Evolutionary conservation across 225 moss, liverwort and hornwort genomes (phyloP), one percentile per base, ranked within the genome.

Genomic region (Pseudisothecium myosuroides): DNA sequence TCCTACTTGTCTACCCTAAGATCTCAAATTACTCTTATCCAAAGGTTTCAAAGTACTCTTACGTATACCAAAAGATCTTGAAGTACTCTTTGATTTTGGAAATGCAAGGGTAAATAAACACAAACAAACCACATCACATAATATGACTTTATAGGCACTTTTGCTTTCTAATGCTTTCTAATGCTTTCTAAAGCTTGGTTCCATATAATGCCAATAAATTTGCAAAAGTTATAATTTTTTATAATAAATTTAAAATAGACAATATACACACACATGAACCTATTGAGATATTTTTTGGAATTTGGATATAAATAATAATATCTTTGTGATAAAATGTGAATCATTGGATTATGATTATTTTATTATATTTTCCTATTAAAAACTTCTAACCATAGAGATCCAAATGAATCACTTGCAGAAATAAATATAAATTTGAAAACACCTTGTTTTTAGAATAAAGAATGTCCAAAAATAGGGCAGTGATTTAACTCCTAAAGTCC

Each of bases 311-410:
- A 74, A 29, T 6, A 29, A 28, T 74, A 5, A 29, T 45, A 74
- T 29, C 5, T 18, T 41, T 4, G 11, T 29, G 3, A 45, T 28
- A 45, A 45, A 1, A 8, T 73, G 3, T 11, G 5, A 72, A 29
- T 29, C 3, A 29, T 18, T 10, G 6, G 31, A 49, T 31, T 75
- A 16, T 19, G 2, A 19, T 31, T 6, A 31, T 7, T 18, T 5
- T 16, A 74, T 47, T 45, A 10, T 29, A 26, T 45, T 73, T 43
- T 0, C 2, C 9, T 17, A 28, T 73, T 17, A 73, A 5, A 28
- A 10, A 1, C 1, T 47, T 47, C 31, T 29, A 1, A 47, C 11
- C 2, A 18, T 29, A 6, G 2, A 47, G 0, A 11, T 12, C 12
- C 4, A 49, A 52, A 52, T 16, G 50, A 50, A 4, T 28, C 0